A percentile compares a stretch with the other conserved stretches of the same genome.
Evolutionary conservation across 2,329 filamentous ascomycete species (phyloP).

Genomic region (Diplocarpon mali): DNA sequence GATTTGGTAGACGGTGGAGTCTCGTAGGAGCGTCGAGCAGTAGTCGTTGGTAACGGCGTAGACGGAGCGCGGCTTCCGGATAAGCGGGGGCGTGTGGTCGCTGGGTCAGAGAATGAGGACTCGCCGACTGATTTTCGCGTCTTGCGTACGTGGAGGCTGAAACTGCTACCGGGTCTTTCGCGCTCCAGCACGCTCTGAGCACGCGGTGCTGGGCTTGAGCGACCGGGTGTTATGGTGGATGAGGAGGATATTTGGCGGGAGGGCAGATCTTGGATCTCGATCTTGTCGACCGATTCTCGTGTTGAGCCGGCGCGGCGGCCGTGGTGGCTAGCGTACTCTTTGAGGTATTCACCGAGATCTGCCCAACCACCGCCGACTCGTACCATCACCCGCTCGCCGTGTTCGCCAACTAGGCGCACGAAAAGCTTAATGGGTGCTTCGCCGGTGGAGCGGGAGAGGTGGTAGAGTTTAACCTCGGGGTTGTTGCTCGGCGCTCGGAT

Average conservation of each 20-base stretch:
- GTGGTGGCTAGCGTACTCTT: slow-evolving; percentile 88
- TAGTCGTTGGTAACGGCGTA: not conserved
- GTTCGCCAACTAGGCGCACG: slow-evolving; percentile 82
- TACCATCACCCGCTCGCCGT: slow-evolving; percentile 91
- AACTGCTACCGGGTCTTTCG: slow-evolving; percentile 20
- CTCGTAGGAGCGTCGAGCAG: not conserved
- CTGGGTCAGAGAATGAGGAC: not conserved
- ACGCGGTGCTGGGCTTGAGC: slow-evolving; percentile 32
- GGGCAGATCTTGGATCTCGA: slow-evolving; percentile 41
- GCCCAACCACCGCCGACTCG: slow-evolving; percentile 98
- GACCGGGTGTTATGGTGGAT: slow-evolving; percentile 17
- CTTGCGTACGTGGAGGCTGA: slow-evolving; percentile 23
- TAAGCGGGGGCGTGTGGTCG: not conserved
- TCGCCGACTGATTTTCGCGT: slow-evolving; percentile 20
- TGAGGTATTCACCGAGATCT: slow-evolving; percentile 86
- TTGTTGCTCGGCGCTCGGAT: slow-evolving; percentile 40
- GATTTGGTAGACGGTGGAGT: not conserved
- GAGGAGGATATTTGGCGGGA: slow-evolving; percentile 26
- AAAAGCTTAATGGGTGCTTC: slow-evolving; percentile 89
- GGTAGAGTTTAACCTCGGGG: slow-evolving; percentile 81
- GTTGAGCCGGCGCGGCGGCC: slow-evolving; percentile 43
- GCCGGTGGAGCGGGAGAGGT: slow-evolving; percentile 73
- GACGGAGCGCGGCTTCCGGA: not conserved
- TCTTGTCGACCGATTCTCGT: not conserved
- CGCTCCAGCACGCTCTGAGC: slow-evolving; percentile 19